phyloP scores from a whole-genome alignment of 495 filamentous ascomycete genomes.

The Geoglossum glabrum region DNA sequence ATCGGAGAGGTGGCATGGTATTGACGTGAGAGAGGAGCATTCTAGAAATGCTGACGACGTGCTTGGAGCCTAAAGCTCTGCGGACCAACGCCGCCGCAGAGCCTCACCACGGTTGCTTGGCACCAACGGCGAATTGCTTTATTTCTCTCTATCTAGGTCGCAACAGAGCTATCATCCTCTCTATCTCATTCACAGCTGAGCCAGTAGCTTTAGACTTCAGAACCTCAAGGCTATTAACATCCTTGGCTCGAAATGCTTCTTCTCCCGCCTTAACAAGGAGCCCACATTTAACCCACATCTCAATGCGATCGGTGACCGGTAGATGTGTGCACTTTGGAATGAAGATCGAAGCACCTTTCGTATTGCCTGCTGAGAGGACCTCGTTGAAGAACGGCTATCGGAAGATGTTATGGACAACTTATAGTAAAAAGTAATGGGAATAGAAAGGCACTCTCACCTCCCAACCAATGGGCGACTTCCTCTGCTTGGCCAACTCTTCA shows the following conservation, averaged over 20 bases:
- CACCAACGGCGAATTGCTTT: too few species aligned
- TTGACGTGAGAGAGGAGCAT: not conserved
- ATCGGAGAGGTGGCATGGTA: not conserved
- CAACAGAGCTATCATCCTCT: conserved; percentile 38
- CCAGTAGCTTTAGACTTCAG: conserved; percentile 36
- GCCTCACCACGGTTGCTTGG: too few species aligned
- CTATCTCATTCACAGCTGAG: conserved; percentile 33
- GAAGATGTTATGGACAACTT: too few species aligned
- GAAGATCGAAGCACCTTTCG: conserved; percentile 62
- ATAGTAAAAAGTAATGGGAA: conserved; percentile 1
- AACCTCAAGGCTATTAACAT: conserved; percentile 44
- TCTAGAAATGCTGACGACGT: not conserved
- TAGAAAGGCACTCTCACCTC: conserved; percentile 30
- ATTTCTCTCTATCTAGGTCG: conserved; percentile 15
- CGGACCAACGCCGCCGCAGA: not conserved
- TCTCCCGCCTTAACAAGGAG: conserved; percentile 79
- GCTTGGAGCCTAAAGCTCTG: not conserved
- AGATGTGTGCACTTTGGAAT: conserved; percentile 65
- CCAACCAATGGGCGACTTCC: conserved; percentile 91
- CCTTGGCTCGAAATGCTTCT: conserved; percentile 69
- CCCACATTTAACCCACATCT: conserved; percentile 94
- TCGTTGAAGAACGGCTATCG: conserved; percentile 76
- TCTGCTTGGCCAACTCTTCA: conserved; percentile 53
- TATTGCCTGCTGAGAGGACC: conserved; percentile 71
- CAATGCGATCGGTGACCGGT: conserved; percentile 40